Base-by-base conservation (phyloP, 2,329 filamentous ascomycete species). In the Venturia effusa region DNA sequence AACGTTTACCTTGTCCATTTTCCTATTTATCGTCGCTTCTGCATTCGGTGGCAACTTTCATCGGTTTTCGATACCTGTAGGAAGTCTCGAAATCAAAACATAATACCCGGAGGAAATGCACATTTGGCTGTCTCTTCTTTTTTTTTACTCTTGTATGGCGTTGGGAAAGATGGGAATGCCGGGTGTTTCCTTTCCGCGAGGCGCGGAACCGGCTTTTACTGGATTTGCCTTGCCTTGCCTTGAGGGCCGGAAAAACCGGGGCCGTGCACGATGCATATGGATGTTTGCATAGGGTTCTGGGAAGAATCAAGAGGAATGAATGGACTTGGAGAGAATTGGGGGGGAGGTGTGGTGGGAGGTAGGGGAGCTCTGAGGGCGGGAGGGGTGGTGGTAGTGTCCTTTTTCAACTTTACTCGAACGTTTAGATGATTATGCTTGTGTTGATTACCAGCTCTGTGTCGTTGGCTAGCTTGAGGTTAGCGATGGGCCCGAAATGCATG, bases 81-180 rank as follows among this genome's bases (percentile, higher is more conserved):
- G n/a, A n/a, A n/a, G n/a, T n/a, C n/a, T n/a, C n/a, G n/a, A n/a
- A n/a, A n/a, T n/a, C n/a, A n/a, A 55, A 55, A 27, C 51, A 57
- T 34, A 57, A 57, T 57, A 57, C 51, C 51, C 51, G 51, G 51
- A 19, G 51, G 51, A 57, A 57, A 32, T 57, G 51, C 51, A 57
- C 51, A 57, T 57, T 57, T 57, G 30, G 22, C n/a, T n/a, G n/a
- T n/a, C n/a, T n/a, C n/a, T n/a, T n/a, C n/a, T n/a, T n/a, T n/a
- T n/a, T n/a, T n/a, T n/a, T n/a, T n/a, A n/a, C 22, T 34, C 34
- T 22, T 57, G 51, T 57, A 57, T n/a, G 51, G 51, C 51, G 51
- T 57, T 57, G 13, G 51, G 51, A 22, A 39, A 57, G 51, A 57
- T 10, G 51, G 27, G 17, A n/a, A 1, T 57, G 30, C 15, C 34